Evolutionary conservation across 1,139 yeast genomes (phyloP), one percentile per base, ranked within the genome.

Genomic region (Kurtzmaniella quercitrusa): DNA sequence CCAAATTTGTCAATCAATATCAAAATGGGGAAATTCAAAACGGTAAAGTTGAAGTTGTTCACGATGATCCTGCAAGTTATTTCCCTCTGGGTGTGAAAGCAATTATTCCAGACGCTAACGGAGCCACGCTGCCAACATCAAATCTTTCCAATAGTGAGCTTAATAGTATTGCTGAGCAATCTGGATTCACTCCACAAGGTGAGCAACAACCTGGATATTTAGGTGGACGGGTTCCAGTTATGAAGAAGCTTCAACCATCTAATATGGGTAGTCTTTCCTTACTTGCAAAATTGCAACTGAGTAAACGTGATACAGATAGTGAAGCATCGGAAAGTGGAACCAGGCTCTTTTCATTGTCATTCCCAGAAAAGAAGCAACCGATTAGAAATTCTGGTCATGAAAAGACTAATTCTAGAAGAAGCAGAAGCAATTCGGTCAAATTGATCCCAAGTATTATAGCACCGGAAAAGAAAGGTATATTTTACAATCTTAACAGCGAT

Each of bases 401-500:
- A 26, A 26, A 14, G 12, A 14, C n/a, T 14, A 26, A 26, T 22
- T 26, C 14, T 28, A 28, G 32, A 32, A 47, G 62, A 30, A 49
- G 62, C 12, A 47, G 66, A 14, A 61, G 56, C 46, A 58, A 59
- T 41, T 62, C 71, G 5, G 49, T 67, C 42, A 65, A 63, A 48
- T 66, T 65, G 45, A 56, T 61, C 26, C 68, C 70, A 5, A 58
- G 36, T 14, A 21, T 46, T 41, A 45, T 38, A 28, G 47, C 38
- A 23, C 43, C 44, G 21, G 49, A 52, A 42, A 48, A 49, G 43
- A 53, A 56, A 44, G 58, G 66, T 12, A 60, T 68, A 38, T 69
- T 70, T 48, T 69, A 66, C 48, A 63, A 67, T 45, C 55, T 68
- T 39, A 60, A 66, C 37, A 55, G 5, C 12, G 59, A 53, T 36